Evolutionary conservation across 2,329 filamentous ascomycete species (phyloP), one percentile per base, ranked within the genome.

Genomic region (Colletotrichum agaves): DNA sequence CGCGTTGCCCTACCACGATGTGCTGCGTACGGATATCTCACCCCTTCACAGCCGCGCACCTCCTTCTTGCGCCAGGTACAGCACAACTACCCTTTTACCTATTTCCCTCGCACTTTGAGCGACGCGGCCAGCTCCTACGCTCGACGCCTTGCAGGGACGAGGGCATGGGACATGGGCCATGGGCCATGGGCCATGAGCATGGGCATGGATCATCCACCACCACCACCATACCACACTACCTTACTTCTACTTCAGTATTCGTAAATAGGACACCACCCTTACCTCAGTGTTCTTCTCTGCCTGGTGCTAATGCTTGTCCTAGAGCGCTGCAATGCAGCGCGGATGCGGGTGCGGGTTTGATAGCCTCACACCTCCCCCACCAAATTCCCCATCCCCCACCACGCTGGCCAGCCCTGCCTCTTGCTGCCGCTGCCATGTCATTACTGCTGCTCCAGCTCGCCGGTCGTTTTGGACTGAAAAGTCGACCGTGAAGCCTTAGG

Each of bases 401-500:
- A 49, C 63, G 49, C 58, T 33, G 23, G 50, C 63, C 63, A 63
- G 60, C 63, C 63, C 60, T 63, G 63, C 46, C 59, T 37, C 46
- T 57, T 67, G 59, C 52, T 63, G 56, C 56, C 55, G 39, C 47
- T 46, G 56, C 47, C 55, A 65, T 63, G 53, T 53, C 56, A 62
- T 56, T 62, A 31, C 41, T 44, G 27, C 27, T 15, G 17, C 39
- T 63, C 46, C 61, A 58, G 33, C 64, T 53, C 49, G 61, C 47
- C 47, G 64, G 64, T 58, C 44, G 13, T 52, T 33, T 61, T 53
- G 53, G 64, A 46, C 61, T 59, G 46, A 27, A 53, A 61, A 52
- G 31, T 46, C 39, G 23, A 58, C 13, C 27, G 27, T 35, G 52
- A 58, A 61, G 65, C 62, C 66, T 61, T 61, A 62, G 39, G 62